Percentiles rank a stretch among this genome's conserved stretches.
These are phyloP conservation scores for Metschnikowia borealis DNA, from an alignment of 805 yeast genomes.

Conservation along the genomic window DNA sequence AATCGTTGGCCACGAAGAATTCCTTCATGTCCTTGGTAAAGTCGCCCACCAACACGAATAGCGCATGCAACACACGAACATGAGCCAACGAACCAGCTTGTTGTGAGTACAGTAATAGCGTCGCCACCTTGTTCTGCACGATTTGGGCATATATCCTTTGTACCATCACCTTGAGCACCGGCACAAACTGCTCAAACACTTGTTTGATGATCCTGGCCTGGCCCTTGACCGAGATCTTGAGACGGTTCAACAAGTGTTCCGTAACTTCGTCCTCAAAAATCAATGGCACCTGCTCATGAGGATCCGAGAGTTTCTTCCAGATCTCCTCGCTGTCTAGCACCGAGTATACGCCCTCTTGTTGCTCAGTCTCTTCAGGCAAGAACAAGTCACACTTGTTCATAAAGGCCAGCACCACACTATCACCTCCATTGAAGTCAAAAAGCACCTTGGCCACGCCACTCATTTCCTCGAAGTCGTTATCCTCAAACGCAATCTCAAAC, in stretches of 20 bases:
- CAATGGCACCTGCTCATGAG: conserved; percentile 40
- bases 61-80: conserved; percentile 66
- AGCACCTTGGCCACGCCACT: conserved; percentile 71
- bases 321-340: conserved; percentile 42
- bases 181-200: conserved; percentile 68
- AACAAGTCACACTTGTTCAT: conserved; percentile 77
- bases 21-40: conserved; percentile 64
- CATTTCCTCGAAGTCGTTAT: conserved; percentile 66
- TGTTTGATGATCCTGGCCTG: conserved; percentile 71
- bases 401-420: conserved; percentile 75
- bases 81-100: conserved; percentile 65
- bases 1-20: conserved; percentile 46
- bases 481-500: conserved; percentile 71
- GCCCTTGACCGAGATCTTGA: conserved; percentile 53
- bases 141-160: conserved; percentile 77
- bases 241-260: conserved; percentile 48
- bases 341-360: conserved; percentile 26
- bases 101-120: conserved; percentile 58
- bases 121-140: conserved; percentile 51
- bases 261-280: conserved; percentile 51
- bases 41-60: conserved; percentile 55
- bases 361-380: conserved; percentile 37
- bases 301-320: conserved; percentile 62
- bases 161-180: conserved; percentile 65
- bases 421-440: conserved; percentile 79